Percentiles rank a stretch among this genome's conserved stretches.
Conservation (phyloP, 192 early-diverging fungal genomes). For the Entomortierella parvispora region DNA sequence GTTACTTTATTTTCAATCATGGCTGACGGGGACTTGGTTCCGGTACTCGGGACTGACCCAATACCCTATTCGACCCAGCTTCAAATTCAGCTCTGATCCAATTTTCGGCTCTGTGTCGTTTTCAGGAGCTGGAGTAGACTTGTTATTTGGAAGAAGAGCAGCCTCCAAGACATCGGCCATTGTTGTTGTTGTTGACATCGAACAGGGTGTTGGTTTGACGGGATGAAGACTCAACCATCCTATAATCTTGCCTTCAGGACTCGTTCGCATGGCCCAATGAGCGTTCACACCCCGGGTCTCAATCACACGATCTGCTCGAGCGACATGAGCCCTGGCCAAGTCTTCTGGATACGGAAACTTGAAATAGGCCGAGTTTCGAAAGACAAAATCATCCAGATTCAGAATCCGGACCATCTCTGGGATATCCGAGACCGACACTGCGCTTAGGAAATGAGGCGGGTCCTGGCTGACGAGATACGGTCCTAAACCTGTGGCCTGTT, state of each 20-base stretch:
- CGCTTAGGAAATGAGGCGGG: background rate
- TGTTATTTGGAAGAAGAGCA: too few species aligned
- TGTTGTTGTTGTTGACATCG: too few species aligned
- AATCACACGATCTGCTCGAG: background rate
- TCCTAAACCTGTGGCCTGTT: background rate
- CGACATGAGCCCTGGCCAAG: background rate
- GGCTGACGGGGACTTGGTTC: too few species aligned
- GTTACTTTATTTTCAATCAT: too few species aligned
- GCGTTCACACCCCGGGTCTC: background rate
- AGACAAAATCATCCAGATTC: background rate
- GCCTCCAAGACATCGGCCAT: too few species aligned
- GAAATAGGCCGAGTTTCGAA: background rate
- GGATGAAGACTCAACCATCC: background rate
- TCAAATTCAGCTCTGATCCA: too few species aligned
- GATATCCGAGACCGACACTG: background rate
- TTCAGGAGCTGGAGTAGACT: too few species aligned
- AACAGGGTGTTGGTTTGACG: too few species aligned
- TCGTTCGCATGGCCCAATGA: background rate
- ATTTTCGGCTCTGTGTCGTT: too few species aligned
- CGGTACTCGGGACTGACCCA: too few species aligned
- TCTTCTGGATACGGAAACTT: background rate
- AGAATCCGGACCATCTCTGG: slow-evolving; percentile 5
- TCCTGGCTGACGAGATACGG: background rate
- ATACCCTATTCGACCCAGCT: too few species aligned
- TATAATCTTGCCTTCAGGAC: background rate